phyloP scores from a whole-genome alignment of 2,329 filamentous ascomycete species.

The Beauveria australis region DNA sequence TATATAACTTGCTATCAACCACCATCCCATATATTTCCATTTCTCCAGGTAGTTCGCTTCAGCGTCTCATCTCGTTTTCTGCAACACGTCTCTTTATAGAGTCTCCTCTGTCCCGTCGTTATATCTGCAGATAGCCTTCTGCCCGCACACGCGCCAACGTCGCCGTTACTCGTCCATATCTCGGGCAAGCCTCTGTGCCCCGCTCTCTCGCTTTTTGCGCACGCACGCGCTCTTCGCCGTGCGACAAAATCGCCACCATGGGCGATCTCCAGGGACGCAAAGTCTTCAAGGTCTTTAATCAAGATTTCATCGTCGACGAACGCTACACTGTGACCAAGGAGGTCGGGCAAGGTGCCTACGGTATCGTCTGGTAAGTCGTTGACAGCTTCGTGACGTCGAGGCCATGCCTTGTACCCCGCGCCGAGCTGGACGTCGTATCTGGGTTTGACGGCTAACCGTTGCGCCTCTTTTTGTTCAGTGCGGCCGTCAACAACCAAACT shows the following conservation, averaged over 20 bases:
- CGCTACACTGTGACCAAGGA: conserved; percentile 98
- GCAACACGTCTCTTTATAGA: neutral
- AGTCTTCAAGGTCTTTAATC: conserved; percentile 99
- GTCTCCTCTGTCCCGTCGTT: neutral
- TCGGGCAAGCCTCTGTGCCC: neutral
- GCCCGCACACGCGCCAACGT: neutral
- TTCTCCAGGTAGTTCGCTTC: neutral
- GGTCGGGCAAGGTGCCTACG: conserved; percentile 94
- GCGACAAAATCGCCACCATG: conserved; percentile 19
- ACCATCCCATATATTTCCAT: conserved; percentile 2
- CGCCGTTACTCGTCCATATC: neutral
- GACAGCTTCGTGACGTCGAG: neutral
- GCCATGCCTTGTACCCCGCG: conserved; percentile 13
- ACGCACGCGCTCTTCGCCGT: conserved; percentile 4
- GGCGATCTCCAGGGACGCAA: conserved; percentile 54
- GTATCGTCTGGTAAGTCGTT: conserved; percentile 79
- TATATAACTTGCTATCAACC: conserved; percentile 1
- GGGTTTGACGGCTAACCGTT: neutral
- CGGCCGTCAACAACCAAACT: conserved; percentile 83
- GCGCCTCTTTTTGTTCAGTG: conserved; percentile 44
- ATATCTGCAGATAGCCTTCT: neutral
- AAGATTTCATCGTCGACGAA: conserved; percentile 97
- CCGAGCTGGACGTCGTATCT: neutral
- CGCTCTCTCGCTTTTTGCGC: conserved; percentile 7
- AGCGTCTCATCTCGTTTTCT: neutral